Evolutionary conservation across 768 basidiomycete genomes (phyloP), one percentile per base, ranked within the genome.

Genomic region (Leucosporidium yakuticum): DNA sequence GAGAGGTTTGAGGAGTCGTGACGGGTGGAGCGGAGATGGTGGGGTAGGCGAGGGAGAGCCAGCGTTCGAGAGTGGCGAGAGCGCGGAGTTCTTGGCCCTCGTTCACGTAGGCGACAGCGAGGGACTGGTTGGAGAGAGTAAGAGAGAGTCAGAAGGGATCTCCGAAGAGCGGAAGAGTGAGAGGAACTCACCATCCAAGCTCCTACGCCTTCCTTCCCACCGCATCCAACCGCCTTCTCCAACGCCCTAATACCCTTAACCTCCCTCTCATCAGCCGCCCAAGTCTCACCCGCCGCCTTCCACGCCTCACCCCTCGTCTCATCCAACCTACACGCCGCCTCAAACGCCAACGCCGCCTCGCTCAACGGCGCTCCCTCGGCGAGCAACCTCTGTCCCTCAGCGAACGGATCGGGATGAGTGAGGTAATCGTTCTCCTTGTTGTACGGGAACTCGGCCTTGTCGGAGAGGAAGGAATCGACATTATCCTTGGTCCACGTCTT

Each of bases 101-200:
- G 75, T 98, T 99, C 39, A 94, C 95, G 78, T 90, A 98, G 14
- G 91, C 92, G 70, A 97, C 92, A 1, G 95, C 93, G 44, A 97
- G 84, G 9, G 92, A 92, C 94, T 97, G 74, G 50, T 25, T 44
- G 61, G 34, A 34, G n/a, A 8, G 34, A 48, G 34, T 4, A n/a
- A n/a, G 12, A 50, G 12, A n/a, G 48, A 17, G 27, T 15, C 21
- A 58, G 49, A 17, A 39, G 19, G 27, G 11, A 19, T 4, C 9
- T n/a, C 50, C 8, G 17, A 17, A 51, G 8, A 48, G 49, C 31
- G 54, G 79, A 89, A 89, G 74, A 90, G 78, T 86, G 11, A 44
- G 4, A 12, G 25, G n/a, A 21, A 54, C 90, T 88, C 77, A 91
- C 85, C 60, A 81, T 81, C 44, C 93, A 81, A 4, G 91, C 91